Evolutionary conservation across 1,284 basidiomycete genomes (phyloP).

Genomic region (Sporisorium graminicola): DNA sequence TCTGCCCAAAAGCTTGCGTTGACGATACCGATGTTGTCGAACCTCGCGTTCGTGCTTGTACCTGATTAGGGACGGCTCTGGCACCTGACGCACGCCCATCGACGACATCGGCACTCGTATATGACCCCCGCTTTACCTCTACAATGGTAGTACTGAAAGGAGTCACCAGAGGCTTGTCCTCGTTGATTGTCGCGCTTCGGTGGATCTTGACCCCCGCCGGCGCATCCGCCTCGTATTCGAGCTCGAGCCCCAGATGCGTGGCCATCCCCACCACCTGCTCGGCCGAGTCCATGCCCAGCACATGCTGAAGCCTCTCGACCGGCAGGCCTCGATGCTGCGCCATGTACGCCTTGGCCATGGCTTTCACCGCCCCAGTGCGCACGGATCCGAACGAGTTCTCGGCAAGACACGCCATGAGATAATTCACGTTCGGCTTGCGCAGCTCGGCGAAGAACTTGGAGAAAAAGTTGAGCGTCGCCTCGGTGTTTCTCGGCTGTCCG

Average conservation of each 20-base stretch:
- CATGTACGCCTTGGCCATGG: constrained; percentile 72
- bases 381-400: constrained; percentile 73
- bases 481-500: constrained; percentile 71
- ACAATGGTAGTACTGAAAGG: constrained; percentile 76
- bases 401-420: constrained; percentile 73
- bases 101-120: constrained; percentile 80
- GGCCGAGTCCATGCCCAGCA: constrained; percentile 54
- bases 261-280: constrained; percentile 62
- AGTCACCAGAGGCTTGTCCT: constrained; percentile 55
- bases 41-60: constrained; percentile 3
- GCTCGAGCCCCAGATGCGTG: constrained; percentile 69
- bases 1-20: constrained; percentile 3
- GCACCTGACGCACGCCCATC: constrained; percentile 74
- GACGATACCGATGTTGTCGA: not conserved
- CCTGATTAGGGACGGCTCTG: too few species aligned
- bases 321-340: constrained; percentile 66
- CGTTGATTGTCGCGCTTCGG: constrained; percentile 74
- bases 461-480: constrained; percentile 75
- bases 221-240: constrained; percentile 52
- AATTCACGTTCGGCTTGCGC: constrained; percentile 69
- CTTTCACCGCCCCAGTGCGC: constrained; percentile 72
- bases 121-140: constrained; percentile 77
- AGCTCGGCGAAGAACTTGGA: constrained; percentile 74
- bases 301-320: constrained; percentile 36
- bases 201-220: constrained; percentile 31